Percentiles rank a stretch among this genome's conserved stretches.
These are phyloP conservation scores for Fusarium sp. DNA, from an alignment of 2,329 filamentous ascomycete species.

Conservation along the genomic window DNA sequence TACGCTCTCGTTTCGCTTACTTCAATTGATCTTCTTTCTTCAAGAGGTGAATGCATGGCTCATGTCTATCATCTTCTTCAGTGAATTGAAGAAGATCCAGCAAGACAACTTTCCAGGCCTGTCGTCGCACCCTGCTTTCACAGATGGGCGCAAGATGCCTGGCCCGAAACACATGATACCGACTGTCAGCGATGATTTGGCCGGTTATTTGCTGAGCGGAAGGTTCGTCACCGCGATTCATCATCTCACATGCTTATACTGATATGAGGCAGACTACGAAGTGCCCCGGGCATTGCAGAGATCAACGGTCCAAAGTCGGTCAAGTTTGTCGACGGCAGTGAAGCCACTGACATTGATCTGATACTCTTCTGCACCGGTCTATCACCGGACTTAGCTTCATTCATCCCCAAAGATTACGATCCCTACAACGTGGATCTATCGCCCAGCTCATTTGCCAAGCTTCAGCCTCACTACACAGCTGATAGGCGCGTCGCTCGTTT, in stretches of 20 bases:
- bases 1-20: neutral
- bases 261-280: neutral
- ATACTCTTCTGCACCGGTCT: neutral
- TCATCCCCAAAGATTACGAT: neutral
- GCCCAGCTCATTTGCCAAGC: neutral
- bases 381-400: neutral
- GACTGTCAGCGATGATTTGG: neutral
- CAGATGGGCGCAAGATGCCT: neutral
- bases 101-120: neutral
- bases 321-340: neutral
- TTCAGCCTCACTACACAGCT: neutral
- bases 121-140: neutral
- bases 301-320: neutral
- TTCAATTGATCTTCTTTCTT: neutral
- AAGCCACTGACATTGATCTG: neutral
- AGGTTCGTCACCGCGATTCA: neutral
- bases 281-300: neutral
- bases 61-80: neutral
- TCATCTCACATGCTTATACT: accelerated
- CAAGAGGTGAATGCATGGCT: neutral
- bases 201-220: neutral
- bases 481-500: neutral
- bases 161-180: neutral
- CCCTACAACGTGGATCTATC: neutral
- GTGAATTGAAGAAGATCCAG: neutral